Conservation (phyloP, 148 eudicot genomes). For the Fagopyrum homotropicum region DNA sequence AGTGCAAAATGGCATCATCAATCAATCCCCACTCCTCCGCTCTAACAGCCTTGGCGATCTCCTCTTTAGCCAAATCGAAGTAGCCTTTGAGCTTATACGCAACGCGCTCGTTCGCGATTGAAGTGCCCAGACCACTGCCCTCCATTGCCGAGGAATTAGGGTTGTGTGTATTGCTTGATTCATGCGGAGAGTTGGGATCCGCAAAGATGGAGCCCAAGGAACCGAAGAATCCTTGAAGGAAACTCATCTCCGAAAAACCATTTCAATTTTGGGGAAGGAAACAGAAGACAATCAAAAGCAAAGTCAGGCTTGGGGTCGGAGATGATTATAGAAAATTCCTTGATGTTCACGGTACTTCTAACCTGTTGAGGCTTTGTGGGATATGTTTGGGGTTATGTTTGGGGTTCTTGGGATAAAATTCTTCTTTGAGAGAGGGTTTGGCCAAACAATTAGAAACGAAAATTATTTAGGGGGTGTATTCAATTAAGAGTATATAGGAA, state of each 20-base stretch:
- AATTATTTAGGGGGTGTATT: too few species aligned
- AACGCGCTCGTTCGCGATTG: slow-evolving; percentile 56
- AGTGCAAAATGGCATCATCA: slow-evolving; percentile 71
- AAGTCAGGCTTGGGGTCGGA: not conserved
- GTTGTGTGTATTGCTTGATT: slow-evolving; percentile 37
- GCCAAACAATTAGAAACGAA: too few species aligned
- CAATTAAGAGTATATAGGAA: too few species aligned
- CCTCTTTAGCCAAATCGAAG: slow-evolving; percentile 77
- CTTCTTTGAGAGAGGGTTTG: too few species aligned
- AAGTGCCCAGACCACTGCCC: slow-evolving; percentile 30
- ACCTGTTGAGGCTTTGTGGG: too few species aligned
- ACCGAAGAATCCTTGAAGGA: slow-evolving; percentile 48
- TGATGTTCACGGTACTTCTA: too few species aligned
- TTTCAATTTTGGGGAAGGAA: not conserved
- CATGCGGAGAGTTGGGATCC: slow-evolving; percentile 22
- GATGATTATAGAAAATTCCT: not conserved
- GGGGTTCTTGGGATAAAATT: too few species aligned
- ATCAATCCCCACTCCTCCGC: slow-evolving; percentile 89
- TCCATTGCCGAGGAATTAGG: slow-evolving; percentile 49
- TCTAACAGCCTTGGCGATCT: slow-evolving; percentile 81
- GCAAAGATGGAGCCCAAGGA: slow-evolving; percentile 50
- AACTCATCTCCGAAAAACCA: slow-evolving; percentile 46
- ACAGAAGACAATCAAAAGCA: not conserved
- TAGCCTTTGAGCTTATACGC: slow-evolving; percentile 94
- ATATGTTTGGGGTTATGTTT: too few species aligned